Evolutionary conservation across 331 rosid genomes (phyloP), one percentile per base, ranked within the genome.

Genomic region (Phaseolus coccineus): DNA sequence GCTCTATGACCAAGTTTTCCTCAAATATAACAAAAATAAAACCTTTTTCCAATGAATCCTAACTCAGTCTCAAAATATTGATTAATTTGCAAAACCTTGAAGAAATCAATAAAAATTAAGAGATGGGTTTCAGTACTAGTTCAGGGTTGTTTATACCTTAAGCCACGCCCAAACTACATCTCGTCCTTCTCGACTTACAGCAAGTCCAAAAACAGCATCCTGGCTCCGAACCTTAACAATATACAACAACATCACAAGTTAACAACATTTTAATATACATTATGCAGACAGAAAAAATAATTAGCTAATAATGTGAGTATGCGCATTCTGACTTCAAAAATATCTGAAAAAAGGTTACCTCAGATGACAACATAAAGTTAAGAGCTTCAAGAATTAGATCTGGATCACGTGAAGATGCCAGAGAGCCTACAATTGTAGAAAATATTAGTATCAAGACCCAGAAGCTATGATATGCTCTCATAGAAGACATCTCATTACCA

Each of bases 111-210:
- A 5, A 44, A 37, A 28, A 1, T 30, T 51, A 11, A 44, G 37
- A 77, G 30, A 69, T 50, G 81, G 42, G 80, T 66, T 37, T 57
- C 50, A 59, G 76, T 46, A 19, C 27, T 77, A 76, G 44, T 65
- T 67, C 55, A 46, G 63, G 56, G 75, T 62, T 73, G 69, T 56
- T 69, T 85, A 27, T 79, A 94, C 98, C 98, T 94, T 87, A 73
- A 94, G 81, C 98, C 98, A 92, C 7, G 83, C 61, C 98, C 98
- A 94, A 74, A 97, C 93, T 48, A 90, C 81, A 37, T 94, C 97
- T 73, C 97, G 93, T 68, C 97, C 99, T 75, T 91, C 78, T 56
- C 40, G 44, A 71, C 87, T 51, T 74, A 89, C 90, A 80, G 84
- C 77, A 15, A 93, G 87, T 69, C 99, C 99, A 72, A 61, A 82